phyloP scores from a whole-genome alignment of 106 monocot genomes.

The Amphibolis antarctica region DNA sequence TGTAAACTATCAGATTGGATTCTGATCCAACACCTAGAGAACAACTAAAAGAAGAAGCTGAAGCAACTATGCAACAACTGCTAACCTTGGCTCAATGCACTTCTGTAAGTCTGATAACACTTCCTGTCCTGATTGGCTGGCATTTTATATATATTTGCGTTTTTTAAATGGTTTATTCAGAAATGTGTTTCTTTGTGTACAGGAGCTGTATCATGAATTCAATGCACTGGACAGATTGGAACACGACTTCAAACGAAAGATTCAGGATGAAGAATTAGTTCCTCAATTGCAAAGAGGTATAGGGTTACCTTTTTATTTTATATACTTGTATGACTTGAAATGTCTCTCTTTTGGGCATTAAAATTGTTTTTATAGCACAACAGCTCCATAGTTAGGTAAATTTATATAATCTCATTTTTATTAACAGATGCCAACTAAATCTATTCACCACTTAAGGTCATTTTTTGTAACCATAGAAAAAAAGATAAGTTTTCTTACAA shows the following conservation, averaged over 20 bases:
- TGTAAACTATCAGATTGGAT: constrained; percentile 35
- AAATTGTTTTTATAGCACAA: no score
- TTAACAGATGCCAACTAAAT: no score
- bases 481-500: no score
- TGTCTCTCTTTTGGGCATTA: no score
- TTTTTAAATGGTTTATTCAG: no score
- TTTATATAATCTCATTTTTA: no score
- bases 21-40: constrained; percentile 31
- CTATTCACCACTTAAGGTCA: no score
- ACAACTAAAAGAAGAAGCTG: constrained; percentile 43
- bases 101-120: constrained; percentile 34
- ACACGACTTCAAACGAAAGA: constrained; percentile 48
- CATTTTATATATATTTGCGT: no score
- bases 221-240: constrained; percentile 69
- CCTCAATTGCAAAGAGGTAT: constrained; percentile 41
- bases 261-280: constrained; percentile 48
- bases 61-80: constrained; percentile 38
- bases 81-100: constrained; percentile 58
- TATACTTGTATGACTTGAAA: no score
- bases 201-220: constrained; percentile 85
- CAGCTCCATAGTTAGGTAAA: no score
- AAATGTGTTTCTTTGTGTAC: constrained; percentile 6
- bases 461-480: no score
- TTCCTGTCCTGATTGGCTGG: no score
- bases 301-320: background rate